These are phyloP conservation scores for Eragrostis curvula DNA, from an alignment of 176 grass and related monocot species.

Conservation along the genomic window DNA sequence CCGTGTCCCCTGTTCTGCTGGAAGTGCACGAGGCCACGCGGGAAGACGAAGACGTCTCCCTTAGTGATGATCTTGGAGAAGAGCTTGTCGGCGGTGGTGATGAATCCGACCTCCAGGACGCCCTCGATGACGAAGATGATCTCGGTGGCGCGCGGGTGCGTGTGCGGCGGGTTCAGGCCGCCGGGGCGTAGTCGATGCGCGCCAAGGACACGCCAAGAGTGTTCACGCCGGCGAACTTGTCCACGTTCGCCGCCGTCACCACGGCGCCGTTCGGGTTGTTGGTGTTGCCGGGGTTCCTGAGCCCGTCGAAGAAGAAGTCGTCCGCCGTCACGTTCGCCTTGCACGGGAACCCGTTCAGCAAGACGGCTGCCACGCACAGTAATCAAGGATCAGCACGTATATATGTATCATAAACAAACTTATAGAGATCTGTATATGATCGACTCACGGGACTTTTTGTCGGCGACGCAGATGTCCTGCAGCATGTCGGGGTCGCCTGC, in stretches of 20 bases:
- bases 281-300: conserved; percentile 57
- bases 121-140: conserved; percentile 59
- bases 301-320: conserved; percentile 73
- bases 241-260: conserved; percentile 64
- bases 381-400: no score
- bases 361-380: no score
- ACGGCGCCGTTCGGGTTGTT: conserved; percentile 42
- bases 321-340: conserved; percentile 49
- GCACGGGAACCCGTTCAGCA: neutral
- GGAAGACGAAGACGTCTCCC: conserved; percentile 82
- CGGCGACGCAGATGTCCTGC: conserved; percentile 58
- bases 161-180: conserved; percentile 70
- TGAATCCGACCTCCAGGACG: conserved; percentile 77
- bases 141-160: conserved; percentile 65
- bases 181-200: conserved; percentile 39
- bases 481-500: conserved; percentile 70
- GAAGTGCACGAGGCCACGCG: conserved; percentile 73
- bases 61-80: conserved; percentile 51
- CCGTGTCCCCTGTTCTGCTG: conserved; percentile 62
- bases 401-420: no score
- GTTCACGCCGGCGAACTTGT: conserved; percentile 47
- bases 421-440: no score
- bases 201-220: neutral
- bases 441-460: conserved; percentile 49
- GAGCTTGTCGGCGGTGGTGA: conserved; percentile 75